Base-by-base conservation (phyloP, 2,329 filamentous ascomycete genomes). In the Claviceps monticola region DNA sequence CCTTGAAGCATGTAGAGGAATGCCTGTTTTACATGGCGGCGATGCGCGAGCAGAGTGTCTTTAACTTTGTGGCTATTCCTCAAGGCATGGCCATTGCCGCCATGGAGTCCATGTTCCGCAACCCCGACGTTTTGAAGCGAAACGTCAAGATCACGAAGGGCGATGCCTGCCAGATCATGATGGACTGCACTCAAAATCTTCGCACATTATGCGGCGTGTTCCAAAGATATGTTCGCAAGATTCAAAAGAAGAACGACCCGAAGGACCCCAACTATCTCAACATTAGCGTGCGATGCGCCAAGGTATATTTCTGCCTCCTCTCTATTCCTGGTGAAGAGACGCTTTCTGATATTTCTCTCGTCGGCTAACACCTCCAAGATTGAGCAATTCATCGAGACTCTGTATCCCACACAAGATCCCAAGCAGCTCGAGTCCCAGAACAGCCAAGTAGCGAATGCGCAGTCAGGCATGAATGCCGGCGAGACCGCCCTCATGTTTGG, bases 71-170 rank as follows among this genome's bases (percentile, higher is more conserved):
- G 47, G 91, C 91, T 52, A 98, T 98, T 57, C 93, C 93, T 2
- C 93, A 98, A 69, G 76, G 83, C 57, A 98, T 98, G 93, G 93
- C 91, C 50, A 96, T 98, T 66, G 91, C 93, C 8, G 97, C 91
- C 0, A 72, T 97, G 43, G 90, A 96, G 60, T 74, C 88, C 17
- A 86, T 91, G 60, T 98, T 97, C 80, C 84, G 86, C 62, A 98
- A 98, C 68, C 86, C 87, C 21, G 76, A 75, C 54, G 82, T 98
- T 53, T 94, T 95, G 65, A 71, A 91, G 64, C 82, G 78, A 57
- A 93, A 96, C 63, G 74, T 98, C 71, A 98, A 98, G 73, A 96
- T 98, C 68, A 91, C 87, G 53, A 97, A 95, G 73, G 93, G 93
- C 36, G 81, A 91, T 58, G 90, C 93, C 39, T 97, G 93, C 67